A percentile compares a stretch with the other conserved stretches of the same genome.
Evolutionary conservation across 352 stramenopile species (phyloP).

Genomic region (Vaucheria bursata): DNA sequence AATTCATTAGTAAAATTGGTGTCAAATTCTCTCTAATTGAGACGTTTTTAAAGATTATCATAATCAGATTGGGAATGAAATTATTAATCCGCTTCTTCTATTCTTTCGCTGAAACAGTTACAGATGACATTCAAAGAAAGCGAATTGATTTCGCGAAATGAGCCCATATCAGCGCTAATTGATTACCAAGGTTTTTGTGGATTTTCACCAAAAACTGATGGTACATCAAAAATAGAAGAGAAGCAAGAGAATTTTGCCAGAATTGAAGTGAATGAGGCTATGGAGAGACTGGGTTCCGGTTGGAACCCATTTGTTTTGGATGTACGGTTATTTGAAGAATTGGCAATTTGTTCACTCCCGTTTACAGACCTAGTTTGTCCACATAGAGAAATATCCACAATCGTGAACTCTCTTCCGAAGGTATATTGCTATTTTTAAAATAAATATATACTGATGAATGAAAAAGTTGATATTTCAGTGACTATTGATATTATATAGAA

Average conservation of each 20-base stretch:
- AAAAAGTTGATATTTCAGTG: too few species aligned
- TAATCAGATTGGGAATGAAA: too few species aligned
- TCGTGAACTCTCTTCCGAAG: conserved; percentile 54
- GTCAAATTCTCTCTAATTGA: too few species aligned
- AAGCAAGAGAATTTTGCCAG: conserved; percentile 49
- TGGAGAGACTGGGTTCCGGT: conserved; percentile 55
- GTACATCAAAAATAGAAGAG: neutral
- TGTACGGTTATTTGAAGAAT: conserved; percentile 57
- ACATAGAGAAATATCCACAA: conserved; percentile 54
- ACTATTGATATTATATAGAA: too few species aligned
- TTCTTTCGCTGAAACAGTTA: neutral
- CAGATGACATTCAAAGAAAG: conserved; percentile 50
- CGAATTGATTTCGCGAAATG: conserved; percentile 34
- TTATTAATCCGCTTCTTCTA: too few species aligned
- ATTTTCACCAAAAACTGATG: conserved; percentile 44
- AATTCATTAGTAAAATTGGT: too few species aligned
- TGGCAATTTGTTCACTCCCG: conserved; percentile 62
- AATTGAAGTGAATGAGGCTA: conserved; percentile 54
- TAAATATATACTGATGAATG: conserved; percentile 64
- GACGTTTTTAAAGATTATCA: too few species aligned
- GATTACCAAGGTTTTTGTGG: conserved; percentile 69
- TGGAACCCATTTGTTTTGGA: conserved; percentile 67
- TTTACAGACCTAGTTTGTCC: conserved; percentile 63
- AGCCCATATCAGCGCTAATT: conserved; percentile 55
- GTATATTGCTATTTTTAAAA: conserved; percentile 13